These are phyloP conservation scores for Cyclotella kingstonii DNA, from an alignment of 108 stramenopile genomes.

Conservation along the genomic window DNA sequence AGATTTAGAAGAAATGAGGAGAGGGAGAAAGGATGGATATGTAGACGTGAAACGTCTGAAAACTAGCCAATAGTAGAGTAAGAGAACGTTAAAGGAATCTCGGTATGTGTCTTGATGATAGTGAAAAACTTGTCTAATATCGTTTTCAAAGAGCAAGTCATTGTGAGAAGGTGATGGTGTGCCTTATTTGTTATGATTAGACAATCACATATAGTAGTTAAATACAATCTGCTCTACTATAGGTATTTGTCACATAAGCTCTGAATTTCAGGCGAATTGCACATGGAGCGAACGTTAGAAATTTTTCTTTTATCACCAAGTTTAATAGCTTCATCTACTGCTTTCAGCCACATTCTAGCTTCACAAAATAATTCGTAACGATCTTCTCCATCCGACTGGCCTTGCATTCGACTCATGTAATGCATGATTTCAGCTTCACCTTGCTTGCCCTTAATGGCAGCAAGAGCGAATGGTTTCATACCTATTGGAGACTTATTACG, in stretches of 20 bases:
- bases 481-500: conserved; percentile 81
- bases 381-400: conserved; percentile 59
- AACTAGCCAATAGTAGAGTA: conserved; percentile 2
- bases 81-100: too few species aligned
- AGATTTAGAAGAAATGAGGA: conserved; percentile 34
- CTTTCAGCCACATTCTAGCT: conserved; percentile 67
- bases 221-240: not conserved
- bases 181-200: too few species aligned
- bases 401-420: conserved; percentile 64
- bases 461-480: conserved; percentile 80
- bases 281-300: conserved; percentile 60
- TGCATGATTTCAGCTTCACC: conserved; percentile 54
- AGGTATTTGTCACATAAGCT: conserved; percentile 57
- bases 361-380: conserved; percentile 72
- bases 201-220: too few species aligned
- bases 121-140: too few species aligned
- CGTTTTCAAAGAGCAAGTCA: too few species aligned
- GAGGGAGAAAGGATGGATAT: not conserved
- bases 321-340: conserved; percentile 72
- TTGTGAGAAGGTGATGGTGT: too few species aligned
- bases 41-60: conserved; percentile 25
- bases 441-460: conserved; percentile 66
- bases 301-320: conserved; percentile 65
- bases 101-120: too few species aligned
- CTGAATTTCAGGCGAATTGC: conserved; percentile 69